Conservation (phyloP, 2,329 filamentous ascomycete species). For the Colletotrichum echinochloae region DNA sequence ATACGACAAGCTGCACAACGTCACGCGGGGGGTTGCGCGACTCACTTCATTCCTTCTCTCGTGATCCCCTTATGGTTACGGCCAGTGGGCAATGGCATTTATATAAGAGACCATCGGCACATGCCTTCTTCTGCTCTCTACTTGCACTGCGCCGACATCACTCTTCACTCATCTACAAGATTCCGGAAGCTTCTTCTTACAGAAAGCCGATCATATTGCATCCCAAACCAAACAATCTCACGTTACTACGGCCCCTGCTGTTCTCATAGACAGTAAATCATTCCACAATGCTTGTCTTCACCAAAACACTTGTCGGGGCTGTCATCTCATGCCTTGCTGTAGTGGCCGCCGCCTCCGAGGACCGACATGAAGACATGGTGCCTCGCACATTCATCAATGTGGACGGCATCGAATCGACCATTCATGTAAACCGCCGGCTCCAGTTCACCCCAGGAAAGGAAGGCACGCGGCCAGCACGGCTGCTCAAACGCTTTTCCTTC, state of each 20-base stretch:
- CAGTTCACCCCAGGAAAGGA: constrained; percentile 21
- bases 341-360: not conserved
- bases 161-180: not conserved
- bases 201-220: not conserved
- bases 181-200: not conserved
- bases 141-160: not conserved
- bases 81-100: not conserved
- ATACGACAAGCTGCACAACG: not conserved
- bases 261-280: not conserved
- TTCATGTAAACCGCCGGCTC: constrained; percentile 17
- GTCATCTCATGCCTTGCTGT: not conserved
- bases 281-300: not conserved
- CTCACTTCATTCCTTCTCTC: not conserved
- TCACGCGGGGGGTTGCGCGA: not conserved
- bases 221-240: not conserved
- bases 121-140: not conserved
- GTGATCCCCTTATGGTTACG: not conserved
- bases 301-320: not conserved
- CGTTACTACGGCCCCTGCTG: not conserved
- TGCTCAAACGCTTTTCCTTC: constrained; percentile 26
- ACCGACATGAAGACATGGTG: not conserved
- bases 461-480: constrained; percentile 16
- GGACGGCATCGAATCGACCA: constrained; percentile 9
- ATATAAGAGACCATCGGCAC: not conserved
- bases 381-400: not conserved